Percentiles rank a stretch among this genome's conserved stretches.
These are phyloP conservation scores for Coemansia sp. DNA, from an alignment of 192 early-diverging fungal species.

Conservation along the genomic window DNA sequence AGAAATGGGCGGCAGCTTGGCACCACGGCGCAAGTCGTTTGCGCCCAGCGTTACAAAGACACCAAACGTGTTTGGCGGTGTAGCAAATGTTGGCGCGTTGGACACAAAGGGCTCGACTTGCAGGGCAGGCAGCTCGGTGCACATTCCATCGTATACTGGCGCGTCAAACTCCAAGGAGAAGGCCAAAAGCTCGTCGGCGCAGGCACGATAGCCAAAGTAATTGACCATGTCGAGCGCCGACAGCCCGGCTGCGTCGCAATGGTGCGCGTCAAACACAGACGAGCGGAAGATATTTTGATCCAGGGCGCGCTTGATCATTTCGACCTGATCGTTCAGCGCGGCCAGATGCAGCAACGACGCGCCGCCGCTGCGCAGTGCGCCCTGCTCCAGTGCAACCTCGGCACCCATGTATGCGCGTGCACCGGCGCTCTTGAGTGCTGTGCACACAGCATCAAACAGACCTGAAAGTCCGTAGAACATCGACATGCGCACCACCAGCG, in stretches of 20 bases:
- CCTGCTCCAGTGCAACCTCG: constrained; percentile 25
- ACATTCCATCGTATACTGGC: constrained; percentile 13
- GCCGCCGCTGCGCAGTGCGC: constrained; percentile 19
- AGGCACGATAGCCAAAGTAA: constrained; percentile 48
- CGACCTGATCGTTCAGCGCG: constrained; percentile 29
- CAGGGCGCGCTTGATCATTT: constrained; percentile 25
- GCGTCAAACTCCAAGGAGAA: constrained; percentile 12
- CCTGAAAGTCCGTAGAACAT: constrained; percentile 37
- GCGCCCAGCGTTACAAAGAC: constrained; percentile 44
- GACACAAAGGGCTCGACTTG: constrained; percentile 16
- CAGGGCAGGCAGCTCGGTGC: constrained; percentile 14
- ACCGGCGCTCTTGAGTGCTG: constrained; percentile 10
- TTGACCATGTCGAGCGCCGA: constrained; percentile 46
- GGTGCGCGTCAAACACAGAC: constrained; percentile 20
- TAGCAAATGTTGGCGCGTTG: not conserved
- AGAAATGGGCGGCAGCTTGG: constrained; percentile 22
- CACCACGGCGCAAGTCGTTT: constrained; percentile 37
- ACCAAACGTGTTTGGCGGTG: constrained; percentile 26
- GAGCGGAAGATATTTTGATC: constrained; percentile 22
- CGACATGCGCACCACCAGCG: constrained; percentile 29
- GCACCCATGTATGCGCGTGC: constrained; percentile 13
- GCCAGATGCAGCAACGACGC: constrained; percentile 46
- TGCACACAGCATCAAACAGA: constrained; percentile 30
- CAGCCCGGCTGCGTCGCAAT: constrained; percentile 27
- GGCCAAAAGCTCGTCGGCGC: constrained; percentile 36